phyloP scores from a whole-genome alignment of 73 alveolate genomes.

The Paramecium biaurelia region DNA sequence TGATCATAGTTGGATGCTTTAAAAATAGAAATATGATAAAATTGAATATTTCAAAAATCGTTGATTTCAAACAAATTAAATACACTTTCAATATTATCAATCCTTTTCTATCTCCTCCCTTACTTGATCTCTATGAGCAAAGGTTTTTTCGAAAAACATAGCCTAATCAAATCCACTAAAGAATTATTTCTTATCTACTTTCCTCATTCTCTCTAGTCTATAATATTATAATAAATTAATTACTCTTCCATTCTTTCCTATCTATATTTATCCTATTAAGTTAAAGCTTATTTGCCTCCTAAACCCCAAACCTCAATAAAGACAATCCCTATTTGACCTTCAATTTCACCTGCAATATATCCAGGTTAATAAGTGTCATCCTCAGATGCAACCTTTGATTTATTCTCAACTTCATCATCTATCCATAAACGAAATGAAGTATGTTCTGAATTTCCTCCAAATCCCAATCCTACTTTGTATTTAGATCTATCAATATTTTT shows the following conservation, averaged over 20 bases:
- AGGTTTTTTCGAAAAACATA: constrained; percentile 32
- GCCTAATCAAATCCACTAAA: constrained; percentile 54
- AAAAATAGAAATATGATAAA: constrained; percentile 17
- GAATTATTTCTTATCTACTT: constrained; percentile 55
- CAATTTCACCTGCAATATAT: constrained; percentile 12
- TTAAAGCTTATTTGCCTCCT: constrained; percentile 46
- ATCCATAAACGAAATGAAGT: constrained; percentile 52
- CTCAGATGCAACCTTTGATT: constrained; percentile 46
- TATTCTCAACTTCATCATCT: constrained; percentile 59
- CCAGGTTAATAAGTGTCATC: constrained; percentile 57
- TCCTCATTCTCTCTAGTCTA: constrained; percentile 58
- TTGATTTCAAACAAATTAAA: background rate
- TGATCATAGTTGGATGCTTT: background rate
- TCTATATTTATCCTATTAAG: constrained; percentile 23
- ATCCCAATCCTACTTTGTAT: constrained; percentile 64
- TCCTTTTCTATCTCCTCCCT: background rate
- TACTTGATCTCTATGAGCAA: background rate
- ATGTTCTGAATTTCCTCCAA: constrained; percentile 55
- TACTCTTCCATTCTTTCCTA: constrained; percentile 54
- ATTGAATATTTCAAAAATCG: constrained; percentile 26
- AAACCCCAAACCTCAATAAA: constrained; percentile 60
- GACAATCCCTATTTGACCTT: constrained; percentile 3
- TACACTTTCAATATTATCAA: background rate
- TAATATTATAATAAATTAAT: background rate
- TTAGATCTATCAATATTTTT: constrained; percentile 61